phyloP scores from a whole-genome alignment of 83 land plant species.

The Thuja plicata region DNA sequence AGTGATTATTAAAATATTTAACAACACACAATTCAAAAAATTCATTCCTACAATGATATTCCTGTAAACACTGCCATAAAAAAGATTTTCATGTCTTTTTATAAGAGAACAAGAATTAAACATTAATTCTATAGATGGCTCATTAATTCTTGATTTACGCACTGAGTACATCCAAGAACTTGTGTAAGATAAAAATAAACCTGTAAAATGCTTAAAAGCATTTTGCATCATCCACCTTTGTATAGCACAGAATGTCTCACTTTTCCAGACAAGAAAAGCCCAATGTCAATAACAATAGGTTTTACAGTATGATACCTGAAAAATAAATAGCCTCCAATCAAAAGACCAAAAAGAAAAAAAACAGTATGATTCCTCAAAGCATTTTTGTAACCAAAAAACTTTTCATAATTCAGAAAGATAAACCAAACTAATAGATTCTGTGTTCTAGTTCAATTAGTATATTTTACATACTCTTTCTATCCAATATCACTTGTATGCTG shows the following conservation, averaged over 20 bases:
- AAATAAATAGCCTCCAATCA: neutral
- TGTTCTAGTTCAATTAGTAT: neutral
- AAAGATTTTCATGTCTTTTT: neutral
- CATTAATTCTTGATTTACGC: neutral
- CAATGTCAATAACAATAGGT: conserved; percentile 73
- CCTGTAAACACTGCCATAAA: neutral
- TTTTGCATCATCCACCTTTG: conserved; percentile 62
- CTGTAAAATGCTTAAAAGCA: conserved; percentile 68
- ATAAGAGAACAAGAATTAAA: neutral
- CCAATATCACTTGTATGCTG: conserved; percentile 67
- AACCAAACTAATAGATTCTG: neutral
- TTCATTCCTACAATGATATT: no score
- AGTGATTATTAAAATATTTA: no score
- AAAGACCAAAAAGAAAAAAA: neutral
- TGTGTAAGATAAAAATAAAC: no score
- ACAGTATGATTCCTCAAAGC: neutral
- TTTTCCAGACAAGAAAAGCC: conserved; percentile 42
- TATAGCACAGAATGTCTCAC: conserved; percentile 56
- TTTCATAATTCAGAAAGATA: neutral
- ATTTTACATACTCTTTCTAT: conserved; percentile 61
- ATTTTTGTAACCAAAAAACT: neutral
- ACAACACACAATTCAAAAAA: neutral
- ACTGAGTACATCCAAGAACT: neutral
- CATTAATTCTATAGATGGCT: neutral
- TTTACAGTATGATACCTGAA: conserved; percentile 48